Evolutionary conservation across 345 rosid genomes (phyloP).

Genomic region (Euclidium syriacum): DNA sequence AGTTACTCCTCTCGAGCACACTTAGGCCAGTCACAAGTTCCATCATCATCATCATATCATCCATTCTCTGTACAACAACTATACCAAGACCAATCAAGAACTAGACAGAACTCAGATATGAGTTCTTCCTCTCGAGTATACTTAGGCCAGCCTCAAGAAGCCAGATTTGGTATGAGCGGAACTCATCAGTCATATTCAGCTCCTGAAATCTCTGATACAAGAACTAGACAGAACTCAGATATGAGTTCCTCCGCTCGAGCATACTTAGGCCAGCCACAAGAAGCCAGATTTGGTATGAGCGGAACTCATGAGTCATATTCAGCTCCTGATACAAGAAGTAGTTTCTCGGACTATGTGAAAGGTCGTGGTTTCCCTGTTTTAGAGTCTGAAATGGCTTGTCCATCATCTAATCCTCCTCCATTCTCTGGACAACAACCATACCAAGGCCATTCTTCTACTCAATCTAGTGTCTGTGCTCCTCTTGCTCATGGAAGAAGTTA

Average conservation of each 20-base stretch:
- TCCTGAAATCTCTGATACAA: slow-evolving; percentile 43
- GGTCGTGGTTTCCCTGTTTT: too few relatives aligned
- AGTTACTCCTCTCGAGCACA: slow-evolving; percentile 9
- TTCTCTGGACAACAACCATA: too few relatives aligned
- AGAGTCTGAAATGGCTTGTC: too few relatives aligned
- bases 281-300: too few relatives aligned
- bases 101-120: slow-evolving; percentile 40
- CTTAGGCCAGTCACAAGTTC: slow-evolving; percentile 24
- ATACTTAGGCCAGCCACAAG: slow-evolving; percentile 19
- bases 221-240: slow-evolving; percentile 37
- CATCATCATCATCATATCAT: slow-evolving; percentile 63
- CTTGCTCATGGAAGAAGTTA: too few relatives aligned
- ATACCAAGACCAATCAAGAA: slow-evolving; percentile 35
- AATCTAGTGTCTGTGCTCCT: too few relatives aligned
- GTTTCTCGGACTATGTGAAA: too few relatives aligned
- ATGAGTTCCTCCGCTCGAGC: too few relatives aligned
- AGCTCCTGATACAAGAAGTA: slow-evolving; percentile 40
- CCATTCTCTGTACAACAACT: slow-evolving; percentile 48
- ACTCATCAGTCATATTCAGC: slow-evolving; percentile 85
- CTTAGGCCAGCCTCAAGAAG: slow-evolving; percentile 20
- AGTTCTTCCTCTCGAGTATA: slow-evolving; percentile 9
- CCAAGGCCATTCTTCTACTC: too few relatives aligned
- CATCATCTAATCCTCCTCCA: too few relatives aligned
- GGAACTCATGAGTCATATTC: slow-evolving; percentile 86
- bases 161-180: too few relatives aligned